phyloP scores from a whole-genome alignment of 345 rosid species.

The Populus pruinosa region DNA sequence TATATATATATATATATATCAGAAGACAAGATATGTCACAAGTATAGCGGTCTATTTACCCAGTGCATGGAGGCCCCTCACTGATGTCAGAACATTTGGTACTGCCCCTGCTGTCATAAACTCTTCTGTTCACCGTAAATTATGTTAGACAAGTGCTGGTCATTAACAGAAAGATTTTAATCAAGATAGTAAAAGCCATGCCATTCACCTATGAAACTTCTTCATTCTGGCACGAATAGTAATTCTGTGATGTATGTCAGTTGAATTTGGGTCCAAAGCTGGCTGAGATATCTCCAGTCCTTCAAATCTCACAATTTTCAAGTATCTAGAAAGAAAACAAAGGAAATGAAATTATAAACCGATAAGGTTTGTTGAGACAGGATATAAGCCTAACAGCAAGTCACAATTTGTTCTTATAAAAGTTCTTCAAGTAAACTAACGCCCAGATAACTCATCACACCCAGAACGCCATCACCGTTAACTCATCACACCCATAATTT shows the following conservation, averaged over 20 bases:
- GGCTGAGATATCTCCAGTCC: slow-evolving; percentile 99
- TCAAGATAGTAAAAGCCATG: slow-evolving; percentile 4
- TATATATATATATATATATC: too few species aligned
- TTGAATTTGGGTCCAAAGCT: slow-evolving; percentile 87
- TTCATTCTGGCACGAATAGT: slow-evolving; percentile 83
- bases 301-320: slow-evolving; percentile 62
- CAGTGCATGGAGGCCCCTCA: slow-evolving; percentile 97
- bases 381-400: background rate
- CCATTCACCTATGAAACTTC: slow-evolving; percentile 60
- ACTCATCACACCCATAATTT: too few species aligned
- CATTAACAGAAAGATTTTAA: background rate
- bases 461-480: too few species aligned
- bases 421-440: background rate
- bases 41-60: slow-evolving; percentile 40
- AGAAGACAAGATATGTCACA: background rate
- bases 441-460: too few species aligned
- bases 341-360: background rate
- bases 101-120: slow-evolving; percentile 77
- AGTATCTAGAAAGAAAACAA: slow-evolving; percentile 47
- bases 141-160: slow-evolving; percentile 14
- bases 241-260: slow-evolving; percentile 91
- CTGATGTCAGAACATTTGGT: slow-evolving; percentile 75
- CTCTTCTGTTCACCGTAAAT: slow-evolving; percentile 56
- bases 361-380: background rate
- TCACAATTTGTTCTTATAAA: background rate